These are phyloP conservation scores for Colletotrichum horii DNA, from an alignment of 2,329 filamentous ascomycete species.

Conservation along the genomic window DNA sequence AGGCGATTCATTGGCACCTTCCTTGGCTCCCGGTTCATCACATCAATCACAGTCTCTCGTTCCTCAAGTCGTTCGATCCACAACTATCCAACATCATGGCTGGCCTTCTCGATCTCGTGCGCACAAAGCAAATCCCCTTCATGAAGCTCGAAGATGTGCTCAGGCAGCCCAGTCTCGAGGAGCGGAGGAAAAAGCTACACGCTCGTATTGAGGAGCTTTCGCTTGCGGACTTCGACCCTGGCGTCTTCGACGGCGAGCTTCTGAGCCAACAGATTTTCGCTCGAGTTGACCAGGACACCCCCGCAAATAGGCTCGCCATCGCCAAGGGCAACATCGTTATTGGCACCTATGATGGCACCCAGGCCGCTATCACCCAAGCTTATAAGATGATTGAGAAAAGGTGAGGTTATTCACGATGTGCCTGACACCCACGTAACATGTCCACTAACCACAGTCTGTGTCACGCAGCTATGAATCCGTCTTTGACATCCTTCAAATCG, in stretches of 20 bases:
- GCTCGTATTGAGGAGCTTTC: conserved; percentile 29
- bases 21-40: background rate
- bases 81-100: background rate
- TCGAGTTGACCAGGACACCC: conserved; percentile 27
- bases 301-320: conserved; percentile 23
- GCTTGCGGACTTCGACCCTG: conserved; percentile 37
- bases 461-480: conserved; percentile 33
- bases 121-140: background rate
- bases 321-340: conserved; percentile 33
- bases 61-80: background rate
- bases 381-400: conserved; percentile 38
- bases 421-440: accelerated
- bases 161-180: conserved; percentile 29
- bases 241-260: conserved; percentile 36
- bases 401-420: conserved; percentile 20
- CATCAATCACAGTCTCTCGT: background rate
- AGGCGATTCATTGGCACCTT: background rate
- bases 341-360: conserved; percentile 37
- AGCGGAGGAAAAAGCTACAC: conserved; percentile 28
- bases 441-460: background rate
- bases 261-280: conserved; percentile 32
- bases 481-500: conserved; percentile 37
- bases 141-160: conserved; percentile 24
- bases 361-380: conserved; percentile 37
- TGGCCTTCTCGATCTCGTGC: background rate